Conservation (phyloP, 139 green algal species). For the Penium margaritaceum region DNA sequence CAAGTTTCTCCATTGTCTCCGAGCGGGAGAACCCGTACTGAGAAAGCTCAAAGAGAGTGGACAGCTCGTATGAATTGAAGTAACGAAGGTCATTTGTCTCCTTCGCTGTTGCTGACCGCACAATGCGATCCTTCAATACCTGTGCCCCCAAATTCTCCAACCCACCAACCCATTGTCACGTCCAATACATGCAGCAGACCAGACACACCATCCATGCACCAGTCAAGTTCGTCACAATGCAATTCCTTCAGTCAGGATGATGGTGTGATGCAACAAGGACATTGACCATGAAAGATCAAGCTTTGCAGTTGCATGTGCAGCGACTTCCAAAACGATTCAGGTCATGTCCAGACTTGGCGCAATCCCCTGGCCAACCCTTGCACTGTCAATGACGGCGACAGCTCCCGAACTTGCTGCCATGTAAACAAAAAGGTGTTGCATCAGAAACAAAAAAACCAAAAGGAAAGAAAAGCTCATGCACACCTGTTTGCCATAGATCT, state of each 20-base stretch:
- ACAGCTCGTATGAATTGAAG: too few species aligned
- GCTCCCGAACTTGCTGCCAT: neutral
- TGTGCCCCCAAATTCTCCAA: slow-evolving; percentile 7
- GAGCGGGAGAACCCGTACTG: too few species aligned
- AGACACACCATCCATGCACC: neutral
- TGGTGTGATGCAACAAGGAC: neutral
- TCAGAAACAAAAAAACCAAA: neutral
- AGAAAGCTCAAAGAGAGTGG: too few species aligned
- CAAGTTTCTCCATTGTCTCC: too few species aligned
- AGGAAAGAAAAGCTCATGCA: slow-evolving; percentile 60
- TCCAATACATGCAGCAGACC: slow-evolving; percentile 27
- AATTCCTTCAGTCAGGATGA: slow-evolving; percentile 12
- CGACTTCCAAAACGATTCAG: too few species aligned
- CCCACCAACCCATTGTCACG: too few species aligned
- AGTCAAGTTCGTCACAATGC: neutral
- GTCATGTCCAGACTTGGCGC: too few species aligned
- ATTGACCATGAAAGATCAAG: neutral
- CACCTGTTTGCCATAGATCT: slow-evolving; percentile 76
- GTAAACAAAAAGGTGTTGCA: neutral
- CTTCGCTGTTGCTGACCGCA: slow-evolving; percentile 61
- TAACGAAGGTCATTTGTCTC: slow-evolving; percentile 32
- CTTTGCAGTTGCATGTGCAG: too few species aligned
- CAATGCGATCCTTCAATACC: slow-evolving; percentile 52
- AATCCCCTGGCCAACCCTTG: neutral
- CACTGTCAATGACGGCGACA: neutral